Percentiles rank a stretch among this genome's conserved stretches.
Evolutionary conservation across 129 eudicot genomes (phyloP).

Genomic region (Arctium minus): DNA sequence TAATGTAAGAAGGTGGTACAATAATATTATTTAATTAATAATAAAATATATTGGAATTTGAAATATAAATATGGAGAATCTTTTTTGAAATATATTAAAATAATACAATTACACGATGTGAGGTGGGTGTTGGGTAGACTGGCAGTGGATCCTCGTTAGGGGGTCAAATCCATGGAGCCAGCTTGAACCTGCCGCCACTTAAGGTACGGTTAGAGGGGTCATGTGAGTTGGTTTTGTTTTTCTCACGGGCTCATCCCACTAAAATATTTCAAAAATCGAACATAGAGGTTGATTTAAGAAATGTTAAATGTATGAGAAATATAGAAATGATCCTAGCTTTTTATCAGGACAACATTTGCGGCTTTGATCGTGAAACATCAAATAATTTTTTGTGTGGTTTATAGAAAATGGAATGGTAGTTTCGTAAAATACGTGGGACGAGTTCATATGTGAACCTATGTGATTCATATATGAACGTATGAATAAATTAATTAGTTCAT

Average conservation of each 20-base stretch:
- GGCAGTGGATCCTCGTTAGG: slow-evolving; percentile 5
- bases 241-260: not conserved
- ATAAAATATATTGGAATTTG: slow-evolving; percentile 24
- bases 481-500: too few species aligned
- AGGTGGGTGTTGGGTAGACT: not conserved
- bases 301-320: too few species aligned
- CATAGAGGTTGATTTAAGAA: too few species aligned
- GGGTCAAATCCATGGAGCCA: slow-evolving; percentile 25
- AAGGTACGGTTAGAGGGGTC: slow-evolving; percentile 10
- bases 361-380: too few species aligned
- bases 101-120: not conserved
- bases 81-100: not conserved
- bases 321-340: too few species aligned
- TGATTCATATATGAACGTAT: too few species aligned
- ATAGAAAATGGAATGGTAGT: too few species aligned
- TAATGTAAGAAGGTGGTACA: slow-evolving; percentile 11
- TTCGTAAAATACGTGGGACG: too few species aligned
- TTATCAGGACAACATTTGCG: too few species aligned
- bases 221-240: slow-evolving; percentile 12
- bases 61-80: slow-evolving; percentile 21
- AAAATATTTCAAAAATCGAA: too few species aligned
- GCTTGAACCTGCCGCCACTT: slow-evolving; percentile 19
- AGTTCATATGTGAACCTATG: too few species aligned
- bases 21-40: not conserved
- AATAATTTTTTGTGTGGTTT: too few species aligned